Base-by-base conservation (phyloP, 2,329 filamentous ascomycete species). In the Ophiostoma piceae region DNA sequence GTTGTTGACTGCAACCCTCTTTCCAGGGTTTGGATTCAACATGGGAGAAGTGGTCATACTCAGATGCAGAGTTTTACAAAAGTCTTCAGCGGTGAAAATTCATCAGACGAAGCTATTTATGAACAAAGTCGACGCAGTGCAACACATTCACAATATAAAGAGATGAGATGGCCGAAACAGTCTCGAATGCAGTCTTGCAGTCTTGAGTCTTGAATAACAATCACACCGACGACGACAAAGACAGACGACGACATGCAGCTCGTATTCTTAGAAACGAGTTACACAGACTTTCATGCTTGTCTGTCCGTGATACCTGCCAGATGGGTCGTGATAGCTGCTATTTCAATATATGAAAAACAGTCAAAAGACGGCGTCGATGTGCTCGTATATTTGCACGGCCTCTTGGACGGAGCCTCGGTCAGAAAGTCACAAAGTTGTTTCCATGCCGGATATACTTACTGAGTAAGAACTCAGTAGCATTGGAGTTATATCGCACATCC, bases 1-100 rank as follows among this genome's bases (percentile, higher is more conserved):
- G 57, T 62, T 14, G 57, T 60, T 32, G 26, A 62, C 26, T 62
- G 57, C 57, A 32, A 62, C 57, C 57, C 26, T 62, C 12, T 29
- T 29, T 62, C 57, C 57, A 62, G 57, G 22, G 32, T 32, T 60
- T 19, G 26, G 26, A 35, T 35, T 35, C 26, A 26, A 14, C 51
- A 3, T 57, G 51, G 35, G 4, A 5, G 5, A 47, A 47, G 16
- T 19, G 16, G 16, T 14, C 43, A 43, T 43, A 29, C 26, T 29
- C 26, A 3, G 35, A 14, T 41, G 3, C 39, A 41, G 39, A 14
- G 8, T 41, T 41, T 41, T 3, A 41, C 39, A 11, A 35, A 8
- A 35, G 35, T 2, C 35, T 6, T 54, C 19, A 43, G 43, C 43
- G 43, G 16, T 47, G 16, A 47, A 19, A 5, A 47, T 41, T 12